Percentiles rank a stretch among this genome's conserved stretches.
Evolutionary conservation across 139 green algal genomes (phyloP).

Genomic region (Haematococcus lacustris): DNA sequence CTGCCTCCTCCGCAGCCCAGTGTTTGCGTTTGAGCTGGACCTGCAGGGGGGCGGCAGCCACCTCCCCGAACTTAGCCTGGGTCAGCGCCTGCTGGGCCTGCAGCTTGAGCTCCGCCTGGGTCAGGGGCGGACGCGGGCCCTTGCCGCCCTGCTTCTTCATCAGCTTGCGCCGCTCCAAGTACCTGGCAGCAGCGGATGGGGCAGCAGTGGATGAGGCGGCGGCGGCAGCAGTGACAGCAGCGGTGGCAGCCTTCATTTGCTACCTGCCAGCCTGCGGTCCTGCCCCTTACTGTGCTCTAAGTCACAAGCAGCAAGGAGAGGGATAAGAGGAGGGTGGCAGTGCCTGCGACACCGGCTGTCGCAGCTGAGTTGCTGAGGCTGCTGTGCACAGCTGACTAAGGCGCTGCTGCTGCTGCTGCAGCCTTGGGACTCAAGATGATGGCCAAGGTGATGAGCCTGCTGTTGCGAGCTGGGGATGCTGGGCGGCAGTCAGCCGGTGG

Average conservation of each 20-base stretch:
- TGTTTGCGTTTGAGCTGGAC: constrained; percentile 1
- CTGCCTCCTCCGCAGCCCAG: neutral
- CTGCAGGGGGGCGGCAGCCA: constrained; percentile 13
- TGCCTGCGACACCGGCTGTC: neutral
- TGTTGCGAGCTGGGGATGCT: too few relatives aligned
- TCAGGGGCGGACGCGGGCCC: neutral
- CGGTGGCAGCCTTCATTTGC: neutral
- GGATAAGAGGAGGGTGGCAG: neutral
- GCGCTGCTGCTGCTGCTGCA: too few relatives aligned
- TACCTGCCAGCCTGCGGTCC: too few relatives aligned
- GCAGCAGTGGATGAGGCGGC: too few relatives aligned
- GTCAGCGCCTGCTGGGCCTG: constrained; percentile 19
- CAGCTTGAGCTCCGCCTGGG: neutral
- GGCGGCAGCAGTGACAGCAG: neutral
- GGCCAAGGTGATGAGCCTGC: too few relatives aligned
- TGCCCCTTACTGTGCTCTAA: neutral
- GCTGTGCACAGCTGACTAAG: too few relatives aligned
- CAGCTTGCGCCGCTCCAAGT: neutral
- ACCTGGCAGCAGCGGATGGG: too few relatives aligned
- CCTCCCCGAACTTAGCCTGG: constrained; percentile 24
- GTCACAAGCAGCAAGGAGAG: neutral
- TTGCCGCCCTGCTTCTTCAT: neutral
- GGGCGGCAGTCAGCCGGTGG: too few relatives aligned
- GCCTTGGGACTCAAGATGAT: too few relatives aligned
- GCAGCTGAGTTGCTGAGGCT: neutral